Evolutionary conservation across 495 filamentous ascomycete species (phyloP), one percentile per base, ranked within the genome.

Genomic region (Xeromyces bisporus): DNA sequence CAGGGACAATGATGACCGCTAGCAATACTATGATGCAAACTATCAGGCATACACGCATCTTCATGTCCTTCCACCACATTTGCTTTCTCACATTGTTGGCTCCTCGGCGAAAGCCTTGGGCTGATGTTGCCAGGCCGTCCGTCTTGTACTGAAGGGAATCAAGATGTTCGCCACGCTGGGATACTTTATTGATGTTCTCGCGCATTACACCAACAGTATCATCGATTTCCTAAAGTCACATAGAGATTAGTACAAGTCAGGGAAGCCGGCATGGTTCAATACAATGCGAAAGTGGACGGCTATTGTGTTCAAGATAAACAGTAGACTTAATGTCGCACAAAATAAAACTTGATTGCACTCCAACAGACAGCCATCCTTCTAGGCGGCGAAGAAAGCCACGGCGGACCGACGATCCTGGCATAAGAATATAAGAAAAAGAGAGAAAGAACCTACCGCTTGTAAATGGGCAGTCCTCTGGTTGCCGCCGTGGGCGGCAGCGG

Each of bases 51-150:
- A 94, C 89, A 47, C 87, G 75, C 89, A 96, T 99, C 70, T 93
- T 93, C 84, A 96, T 93, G 55, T 97, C 87, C 71, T 86, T 80
- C 79, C 75, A 79, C 75, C 73, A 84, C 77, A 93, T 92, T 51
- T 84, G 65, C 70, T 94, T 96, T 43, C 87, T 72, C 35, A 96
- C 87, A 40, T 81, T 69, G 60, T 94, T 96, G 46, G 89, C 89
- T 36, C 89, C 85, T 34, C 84, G 75, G 43, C 86, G 82, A 70
- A 97, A 97, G 30, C 80, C 80, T 55, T 91, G 83, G 36, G 89
- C 85, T 18, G 81, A 86, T 35, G 71, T 66, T 24, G 82, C 80
- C 39, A 99, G 71, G 55, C 87, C 83, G 61, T 93, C 83, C 35
- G 91, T 92, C 71, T 94, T 94, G 55, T 92, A 77, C 62, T 91